phyloP scores from a whole-genome alignment of 2,329 filamentous ascomycete genomes.

The Alternaria sp. region DNA sequence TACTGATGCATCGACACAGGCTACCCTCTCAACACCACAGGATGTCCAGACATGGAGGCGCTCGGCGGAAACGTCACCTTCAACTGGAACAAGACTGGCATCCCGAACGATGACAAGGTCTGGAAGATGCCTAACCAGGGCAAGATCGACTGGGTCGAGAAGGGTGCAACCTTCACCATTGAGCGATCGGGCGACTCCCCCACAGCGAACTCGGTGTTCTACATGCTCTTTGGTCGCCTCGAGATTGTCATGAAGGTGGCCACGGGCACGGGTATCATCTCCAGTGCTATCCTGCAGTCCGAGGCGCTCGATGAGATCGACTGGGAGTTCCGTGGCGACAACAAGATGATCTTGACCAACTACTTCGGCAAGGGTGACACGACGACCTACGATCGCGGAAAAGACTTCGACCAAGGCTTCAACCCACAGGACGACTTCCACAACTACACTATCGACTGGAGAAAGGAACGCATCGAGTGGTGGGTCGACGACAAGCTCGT shows the following conservation, averaged over 20 bases:
- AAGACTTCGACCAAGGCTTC: slow-evolving; percentile 40
- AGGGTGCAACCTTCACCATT: slow-evolving; percentile 77
- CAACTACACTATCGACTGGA: slow-evolving; percentile 69
- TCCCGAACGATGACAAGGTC: slow-evolving; percentile 47
- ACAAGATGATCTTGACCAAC: slow-evolving; percentile 58
- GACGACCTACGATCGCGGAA: slow-evolving; percentile 59
- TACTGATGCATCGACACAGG: slow-evolving; percentile 46
- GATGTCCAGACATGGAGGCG: slow-evolving; percentile 75
- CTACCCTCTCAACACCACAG: slow-evolving; percentile 73
- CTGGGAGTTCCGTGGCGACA: slow-evolving; percentile 57
- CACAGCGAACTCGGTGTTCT: slow-evolving; percentile 71
- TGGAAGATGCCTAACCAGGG: slow-evolving; percentile 75
- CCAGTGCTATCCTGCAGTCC: slow-evolving; percentile 60
- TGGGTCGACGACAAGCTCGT: slow-evolving; percentile 68
- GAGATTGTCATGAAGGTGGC: slow-evolving; percentile 59
- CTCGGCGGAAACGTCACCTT: slow-evolving; percentile 67
- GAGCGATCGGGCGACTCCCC: slow-evolving; percentile 75
- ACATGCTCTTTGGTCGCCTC: slow-evolving; percentile 63
- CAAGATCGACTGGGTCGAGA: slow-evolving; percentile 66
- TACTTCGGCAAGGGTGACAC: slow-evolving; percentile 65
- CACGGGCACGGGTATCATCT: slow-evolving; percentile 60
- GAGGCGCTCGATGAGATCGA: slow-evolving; percentile 64
- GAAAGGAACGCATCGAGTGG: slow-evolving; percentile 69
- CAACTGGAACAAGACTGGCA: slow-evolving; percentile 62
- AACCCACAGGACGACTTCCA: slow-evolving; percentile 47